A percentile compares a stretch with the other conserved stretches of the same genome.
phyloP scores from a whole-genome alignment of 2,329 filamentous ascomycete species.

The Massarina eburnea region DNA sequence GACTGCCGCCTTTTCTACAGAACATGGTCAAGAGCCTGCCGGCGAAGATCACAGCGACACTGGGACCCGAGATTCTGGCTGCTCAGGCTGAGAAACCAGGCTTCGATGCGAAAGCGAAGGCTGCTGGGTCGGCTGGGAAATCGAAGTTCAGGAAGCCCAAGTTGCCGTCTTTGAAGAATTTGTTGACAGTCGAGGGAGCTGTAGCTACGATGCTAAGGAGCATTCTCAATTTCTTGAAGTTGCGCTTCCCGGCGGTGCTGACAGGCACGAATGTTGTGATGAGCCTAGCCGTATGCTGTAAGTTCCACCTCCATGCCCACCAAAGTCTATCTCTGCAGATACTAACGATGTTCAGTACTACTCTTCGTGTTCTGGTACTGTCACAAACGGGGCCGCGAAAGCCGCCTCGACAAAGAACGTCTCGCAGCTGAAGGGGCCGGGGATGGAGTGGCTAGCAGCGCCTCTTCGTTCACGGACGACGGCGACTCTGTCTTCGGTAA shows the following conservation, averaged over 20 bases:
- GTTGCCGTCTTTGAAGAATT: slow-evolving; percentile 72
- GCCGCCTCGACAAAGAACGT: slow-evolving; percentile 68
- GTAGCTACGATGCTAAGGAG: slow-evolving; percentile 81
- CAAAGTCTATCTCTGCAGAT: neutral
- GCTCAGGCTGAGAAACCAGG: slow-evolving; percentile 70
- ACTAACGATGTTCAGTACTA: slow-evolving; percentile 58
- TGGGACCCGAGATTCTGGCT: slow-evolving; percentile 82
- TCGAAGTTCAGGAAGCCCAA: slow-evolving; percentile 56
- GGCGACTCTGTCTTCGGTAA: slow-evolving; percentile 32
- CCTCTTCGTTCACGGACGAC: slow-evolving; percentile 32
- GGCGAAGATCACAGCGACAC: slow-evolving; percentile 71
- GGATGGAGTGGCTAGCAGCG: slow-evolving; percentile 29
- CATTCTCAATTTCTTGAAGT: slow-evolving; percentile 86
- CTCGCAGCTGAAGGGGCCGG: slow-evolving; percentile 38
- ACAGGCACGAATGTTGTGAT: slow-evolving; percentile 84
- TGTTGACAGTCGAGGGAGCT: slow-evolving; percentile 85
- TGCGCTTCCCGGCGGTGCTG: slow-evolving; percentile 86
- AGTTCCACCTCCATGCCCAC: slow-evolving; percentile 44
- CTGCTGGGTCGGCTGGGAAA: slow-evolving; percentile 43
- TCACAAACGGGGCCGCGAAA: slow-evolving; percentile 89
- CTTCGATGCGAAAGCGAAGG: slow-evolving; percentile 42
- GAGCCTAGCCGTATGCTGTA: slow-evolving; percentile 84
- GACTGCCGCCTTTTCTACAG: slow-evolving; percentile 77
- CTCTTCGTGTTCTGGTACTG: slow-evolving; percentile 98
- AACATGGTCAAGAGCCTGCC: slow-evolving; percentile 85